A percentile compares a stretch with the other conserved stretches of the same genome.
These are phyloP conservation scores for Mortierella polycephala DNA, from an alignment of 371 early-diverging fungal species.

Conservation along the genomic window DNA sequence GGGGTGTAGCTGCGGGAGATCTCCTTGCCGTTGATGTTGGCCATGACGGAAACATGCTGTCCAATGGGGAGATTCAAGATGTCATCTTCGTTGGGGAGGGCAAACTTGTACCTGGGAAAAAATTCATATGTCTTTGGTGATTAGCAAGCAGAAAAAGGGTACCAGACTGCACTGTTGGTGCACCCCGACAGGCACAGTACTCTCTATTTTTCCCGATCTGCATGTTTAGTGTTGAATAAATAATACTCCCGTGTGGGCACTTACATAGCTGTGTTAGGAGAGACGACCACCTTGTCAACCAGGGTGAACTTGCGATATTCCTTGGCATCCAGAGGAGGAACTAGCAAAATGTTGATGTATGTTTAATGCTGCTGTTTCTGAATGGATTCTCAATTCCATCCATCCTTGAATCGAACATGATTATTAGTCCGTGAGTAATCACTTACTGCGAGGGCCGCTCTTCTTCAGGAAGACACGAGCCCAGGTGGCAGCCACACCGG, in stretches of 20 bases:
- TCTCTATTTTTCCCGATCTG: no score
- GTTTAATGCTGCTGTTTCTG: background rate
- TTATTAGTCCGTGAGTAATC: no score
- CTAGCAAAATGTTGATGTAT: conserved; percentile 4
- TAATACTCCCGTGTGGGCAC: conserved; percentile 12
- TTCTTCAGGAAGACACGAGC: conserved; percentile 23
- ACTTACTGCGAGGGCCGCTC: conserved; percentile 23
- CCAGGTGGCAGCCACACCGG: conserved; percentile 35
- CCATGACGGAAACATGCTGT: conserved; percentile 92
- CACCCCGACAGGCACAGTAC: no score
- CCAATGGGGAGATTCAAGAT: conserved; percentile 92
- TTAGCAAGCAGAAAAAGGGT: no score
- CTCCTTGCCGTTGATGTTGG: conserved; percentile 87
- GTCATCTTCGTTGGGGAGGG: conserved; percentile 73
- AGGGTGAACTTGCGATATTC: conserved; percentile 87
- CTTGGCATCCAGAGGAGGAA: conserved; percentile 67
- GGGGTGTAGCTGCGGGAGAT: conserved; percentile 95
- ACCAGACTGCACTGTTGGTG: no score
- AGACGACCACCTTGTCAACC: conserved; percentile 77
- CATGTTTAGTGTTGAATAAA: background rate
- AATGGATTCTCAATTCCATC: background rate
- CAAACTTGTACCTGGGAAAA: conserved; percentile 84
- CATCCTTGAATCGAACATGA: no score
- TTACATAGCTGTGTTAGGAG: conserved; percentile 89
- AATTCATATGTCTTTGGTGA: background rate